Evolutionary conservation across 345 rosid species (phyloP).

Genomic region (Gossypium stocksii): DNA sequence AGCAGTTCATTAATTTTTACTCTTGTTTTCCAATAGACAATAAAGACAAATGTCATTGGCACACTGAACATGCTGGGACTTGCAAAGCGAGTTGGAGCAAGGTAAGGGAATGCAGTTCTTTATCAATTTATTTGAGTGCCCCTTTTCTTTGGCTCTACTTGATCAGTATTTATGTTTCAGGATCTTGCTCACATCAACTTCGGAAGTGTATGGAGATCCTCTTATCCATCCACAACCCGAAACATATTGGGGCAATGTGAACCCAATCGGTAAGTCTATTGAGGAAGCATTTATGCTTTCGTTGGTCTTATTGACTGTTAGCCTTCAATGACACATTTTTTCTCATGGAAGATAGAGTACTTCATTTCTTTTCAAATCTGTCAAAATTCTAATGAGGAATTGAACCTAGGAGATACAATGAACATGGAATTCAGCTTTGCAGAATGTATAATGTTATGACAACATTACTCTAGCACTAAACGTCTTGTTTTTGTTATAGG

Average conservation of each 20-base stretch:
- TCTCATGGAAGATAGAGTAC: not conserved
- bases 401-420: not conserved
- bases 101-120: constrained; percentile 34
- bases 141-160: not conserved
- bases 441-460: not conserved
- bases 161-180: constrained; percentile 33
- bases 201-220: constrained; percentile 97
- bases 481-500: constrained; percentile 34
- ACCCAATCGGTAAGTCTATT: constrained; percentile 69
- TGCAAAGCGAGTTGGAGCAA: constrained; percentile 96
- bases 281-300: not conserved
- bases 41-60: constrained; percentile 96
- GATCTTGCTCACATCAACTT: constrained; percentile 92
- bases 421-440: not conserved
- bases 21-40: constrained; percentile 47
- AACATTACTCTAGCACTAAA: not conserved
- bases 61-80: constrained; percentile 98
- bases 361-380: not conserved
- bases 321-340: not conserved
- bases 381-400: not conserved
- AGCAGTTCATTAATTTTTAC: not conserved
- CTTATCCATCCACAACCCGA: constrained; percentile 91
- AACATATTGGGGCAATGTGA: constrained; percentile 95
- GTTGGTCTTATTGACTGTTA: not conserved
- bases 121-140: not conserved